Conservation (phyloP, 768 basidiomycete genomes). For the Boletus subparvulus region DNA sequence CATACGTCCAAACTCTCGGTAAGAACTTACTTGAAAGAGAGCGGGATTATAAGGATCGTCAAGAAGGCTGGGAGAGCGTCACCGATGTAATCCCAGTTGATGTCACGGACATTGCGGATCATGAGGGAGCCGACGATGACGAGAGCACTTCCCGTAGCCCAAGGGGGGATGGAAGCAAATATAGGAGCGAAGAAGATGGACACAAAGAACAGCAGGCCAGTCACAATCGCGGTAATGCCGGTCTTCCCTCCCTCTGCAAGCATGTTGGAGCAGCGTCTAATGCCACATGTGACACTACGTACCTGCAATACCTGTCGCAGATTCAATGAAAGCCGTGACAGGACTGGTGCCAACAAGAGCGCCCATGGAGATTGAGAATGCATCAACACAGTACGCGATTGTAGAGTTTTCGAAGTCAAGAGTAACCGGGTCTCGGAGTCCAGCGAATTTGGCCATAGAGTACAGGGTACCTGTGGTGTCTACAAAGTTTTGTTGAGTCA, state of each 20-base stretch:
- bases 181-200: slow-evolving; percentile 87
- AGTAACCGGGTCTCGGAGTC: slow-evolving; percentile 80
- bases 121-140: slow-evolving; percentile 86
- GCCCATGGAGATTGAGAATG: slow-evolving; percentile 78
- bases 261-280: slow-evolving; percentile 6
- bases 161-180: slow-evolving; percentile 82
- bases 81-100: slow-evolving; percentile 89
- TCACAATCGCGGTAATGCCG: slow-evolving; percentile 73
- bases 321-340: slow-evolving; percentile 82
- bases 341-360: slow-evolving; percentile 78
- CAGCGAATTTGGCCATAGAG: slow-evolving; percentile 89
- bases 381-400: slow-evolving; percentile 80
- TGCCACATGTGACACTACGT: slow-evolving; percentile 15
- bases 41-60: slow-evolving; percentile 74
- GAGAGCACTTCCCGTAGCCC: slow-evolving; percentile 86
- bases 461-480: slow-evolving; percentile 71
- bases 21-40: slow-evolving; percentile 66
- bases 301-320: slow-evolving; percentile 78
- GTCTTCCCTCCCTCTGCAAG: slow-evolving; percentile 81
- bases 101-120: slow-evolving; percentile 82
- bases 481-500: slow-evolving; percentile 2
- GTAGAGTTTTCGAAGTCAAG: slow-evolving; percentile 85
- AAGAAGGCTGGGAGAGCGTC: slow-evolving; percentile 88
- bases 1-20: not conserved
- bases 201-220: slow-evolving; percentile 75